These are phyloP conservation scores for Penicillium sumatraense DNA, from an alignment of 2,329 filamentous ascomycete species.

Conservation along the genomic window DNA sequence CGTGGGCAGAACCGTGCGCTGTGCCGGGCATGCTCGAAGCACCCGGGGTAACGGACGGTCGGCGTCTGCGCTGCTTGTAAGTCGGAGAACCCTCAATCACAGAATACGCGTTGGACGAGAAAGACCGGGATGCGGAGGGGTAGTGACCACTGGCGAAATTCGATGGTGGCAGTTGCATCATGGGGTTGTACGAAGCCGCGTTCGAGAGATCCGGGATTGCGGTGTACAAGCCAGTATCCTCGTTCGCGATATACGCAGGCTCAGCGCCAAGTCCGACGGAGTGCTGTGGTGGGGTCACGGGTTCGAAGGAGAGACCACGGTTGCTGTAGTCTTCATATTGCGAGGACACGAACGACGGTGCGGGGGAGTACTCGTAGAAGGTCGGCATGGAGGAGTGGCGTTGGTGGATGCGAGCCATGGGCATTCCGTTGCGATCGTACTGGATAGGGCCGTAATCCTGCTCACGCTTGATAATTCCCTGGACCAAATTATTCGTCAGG, in stretches of 20 bases:
- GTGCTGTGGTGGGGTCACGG: constrained; percentile 93
- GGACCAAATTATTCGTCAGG: constrained; percentile 69
- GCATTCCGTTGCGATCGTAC: constrained; percentile 91
- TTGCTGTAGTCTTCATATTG: constrained; percentile 98
- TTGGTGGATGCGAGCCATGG: constrained; percentile 81
- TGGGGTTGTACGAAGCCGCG: constrained; percentile 77
- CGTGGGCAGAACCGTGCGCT: constrained; percentile 43
- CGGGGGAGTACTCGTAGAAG: constrained; percentile 97
- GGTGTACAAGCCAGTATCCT: constrained; percentile 94
- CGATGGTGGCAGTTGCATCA: constrained; percentile 88
- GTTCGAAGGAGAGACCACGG: constrained; percentile 93
- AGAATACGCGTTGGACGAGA: constrained; percentile 82
- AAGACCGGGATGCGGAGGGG: constrained; percentile 68
- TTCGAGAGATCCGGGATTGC: constrained; percentile 85
- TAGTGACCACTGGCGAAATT: constrained; percentile 82
- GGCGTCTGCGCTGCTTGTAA: constrained; percentile 94
- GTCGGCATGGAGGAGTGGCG: constrained; percentile 98
- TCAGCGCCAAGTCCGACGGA: constrained; percentile 79
- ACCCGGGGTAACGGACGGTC: constrained; percentile 87
- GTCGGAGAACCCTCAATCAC: constrained; percentile 98
- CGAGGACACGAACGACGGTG: constrained; percentile 97
- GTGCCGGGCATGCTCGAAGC: constrained; percentile 69
- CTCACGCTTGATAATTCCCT: constrained; percentile 83
- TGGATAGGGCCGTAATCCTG: constrained; percentile 79
- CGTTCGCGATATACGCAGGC: constrained; percentile 96